Conservation (phyloP, 2,329 filamentous ascomycete genomes). For the Chrysoporthe austroafricana region DNA sequence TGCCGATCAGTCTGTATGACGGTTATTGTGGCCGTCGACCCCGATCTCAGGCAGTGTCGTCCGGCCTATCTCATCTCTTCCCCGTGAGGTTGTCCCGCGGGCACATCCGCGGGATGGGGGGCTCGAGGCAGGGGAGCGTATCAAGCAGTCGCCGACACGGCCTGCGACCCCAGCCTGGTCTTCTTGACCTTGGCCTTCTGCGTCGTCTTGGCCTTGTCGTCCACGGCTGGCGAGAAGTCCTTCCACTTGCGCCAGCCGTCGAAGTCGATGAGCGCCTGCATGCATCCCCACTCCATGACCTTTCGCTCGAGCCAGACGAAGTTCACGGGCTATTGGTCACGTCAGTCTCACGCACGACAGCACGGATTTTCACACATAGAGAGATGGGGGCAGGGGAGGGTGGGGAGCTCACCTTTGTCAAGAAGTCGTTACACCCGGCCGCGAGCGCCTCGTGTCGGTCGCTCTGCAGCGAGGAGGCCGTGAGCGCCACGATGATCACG, state of each 20-base stretch:
- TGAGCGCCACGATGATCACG: conserved; percentile 96
- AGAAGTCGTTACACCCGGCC: conserved; percentile 95
- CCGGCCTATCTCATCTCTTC: not conserved
- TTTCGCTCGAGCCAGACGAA: conserved; percentile 97
- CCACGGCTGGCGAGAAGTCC: conserved; percentile 62
- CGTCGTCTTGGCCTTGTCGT: conserved; percentile 19
- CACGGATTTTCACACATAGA: conserved; percentile 3
- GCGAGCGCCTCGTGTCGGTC: conserved; percentile 94
- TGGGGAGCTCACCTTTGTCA: conserved; percentile 77
- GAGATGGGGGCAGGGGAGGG: not conserved
- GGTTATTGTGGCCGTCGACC: not conserved
- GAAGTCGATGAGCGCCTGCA: conserved; percentile 98
- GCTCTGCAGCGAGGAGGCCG: conserved; percentile 90
- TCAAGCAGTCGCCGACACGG: conserved; percentile 25
- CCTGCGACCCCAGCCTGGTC: conserved; percentile 24
- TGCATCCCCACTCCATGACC: conserved; percentile 99
- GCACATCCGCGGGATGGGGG: not conserved
- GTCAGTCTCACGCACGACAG: conserved; percentile 28
- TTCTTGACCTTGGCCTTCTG: conserved; percentile 29
- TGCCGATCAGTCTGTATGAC: not conserved
- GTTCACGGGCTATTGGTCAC: conserved; percentile 75
- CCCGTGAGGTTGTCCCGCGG: not conserved
- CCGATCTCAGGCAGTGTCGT: not conserved
- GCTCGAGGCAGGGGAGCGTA: not conserved
- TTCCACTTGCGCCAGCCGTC: conserved; percentile 99